Evolutionary conservation across 257 asterid genomes (phyloP), one percentile per base, ranked within the genome.

Genomic region (Jacaranda copaia): DNA sequence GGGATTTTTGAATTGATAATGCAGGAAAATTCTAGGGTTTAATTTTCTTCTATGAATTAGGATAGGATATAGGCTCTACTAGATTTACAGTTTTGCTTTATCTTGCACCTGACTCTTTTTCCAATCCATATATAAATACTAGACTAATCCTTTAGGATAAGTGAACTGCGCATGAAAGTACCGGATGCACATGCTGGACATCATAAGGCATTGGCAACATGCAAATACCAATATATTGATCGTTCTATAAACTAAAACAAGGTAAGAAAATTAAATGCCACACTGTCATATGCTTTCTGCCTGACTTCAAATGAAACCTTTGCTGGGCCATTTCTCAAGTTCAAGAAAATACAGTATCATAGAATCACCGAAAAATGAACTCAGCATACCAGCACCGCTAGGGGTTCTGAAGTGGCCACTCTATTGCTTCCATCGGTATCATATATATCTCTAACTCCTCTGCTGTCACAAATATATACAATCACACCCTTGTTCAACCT

Each of bases 401-500:
- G 83, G 57, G 99, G 99, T 84, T 96, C 99, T 11, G 96, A 91
- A 77, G 91, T 83, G 61, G 97, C 99, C 38, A 85, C 72, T 63
- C 89, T 94, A 56, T 82, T 90, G 90, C 92, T 93, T 76, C 99
- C 98, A 85, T 96, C 99, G 3, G 97, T 89, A 81, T 96, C 99
- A 52, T 93, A 96, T 65, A 96, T 91, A 83, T 96, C 98, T 88
- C 97, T 87, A 81, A 96, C 97, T 79, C 99, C 99, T 68, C 89
- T 88, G 83, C 97, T 93, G 81, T 96, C 99, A 70, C 98, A 96
- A 40, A 96, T 91, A 80, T 94, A 94, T 74, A 92, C 99, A 53
- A 94, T 94, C 73, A 94, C 98, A 58, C 99, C 98, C 87, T 93
- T 96, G 82, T 96, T 91, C 95, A 96, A 73, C 99, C 98, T 96